phyloP scores from a whole-genome alignment of 306 rosid genomes.

The Vigna nakashimae region DNA sequence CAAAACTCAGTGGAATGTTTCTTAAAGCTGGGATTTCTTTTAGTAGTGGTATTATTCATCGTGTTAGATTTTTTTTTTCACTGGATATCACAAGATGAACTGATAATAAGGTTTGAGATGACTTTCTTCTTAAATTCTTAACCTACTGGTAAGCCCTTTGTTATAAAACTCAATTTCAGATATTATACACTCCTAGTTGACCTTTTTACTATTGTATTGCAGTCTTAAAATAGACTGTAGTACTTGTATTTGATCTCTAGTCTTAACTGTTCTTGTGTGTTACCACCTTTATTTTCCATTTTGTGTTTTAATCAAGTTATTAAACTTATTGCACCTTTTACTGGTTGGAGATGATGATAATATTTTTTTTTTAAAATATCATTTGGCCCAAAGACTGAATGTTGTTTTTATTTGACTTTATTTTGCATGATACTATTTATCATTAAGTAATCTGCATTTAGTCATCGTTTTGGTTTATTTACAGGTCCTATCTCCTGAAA shows the following conservation, averaged over 20 bases:
- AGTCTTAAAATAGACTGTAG: conserved; percentile 2
- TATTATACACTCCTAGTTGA: conserved; percentile 22
- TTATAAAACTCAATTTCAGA: conserved; percentile 22
- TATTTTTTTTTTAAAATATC: background rate
- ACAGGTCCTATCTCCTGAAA: conserved; percentile 85
- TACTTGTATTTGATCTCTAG: conserved; percentile 30
- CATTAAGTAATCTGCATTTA: conserved; percentile 35
- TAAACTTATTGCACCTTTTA: conserved; percentile 5
- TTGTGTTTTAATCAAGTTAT: conserved; percentile 32
- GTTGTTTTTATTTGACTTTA: conserved; percentile 23
- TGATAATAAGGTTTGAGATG: conserved; percentile 12
- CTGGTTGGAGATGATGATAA: conserved; percentile 31
- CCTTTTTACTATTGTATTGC: conserved; percentile 10
- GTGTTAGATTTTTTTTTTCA: conserved; percentile 3
- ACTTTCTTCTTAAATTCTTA: conserved; percentile 7
- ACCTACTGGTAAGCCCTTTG: background rate
- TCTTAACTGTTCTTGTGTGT: conserved; percentile 13
- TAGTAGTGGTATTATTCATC: background rate
- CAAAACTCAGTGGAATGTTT: conserved; percentile 11
- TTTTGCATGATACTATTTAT: conserved; percentile 15
- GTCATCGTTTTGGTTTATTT: conserved; percentile 34
- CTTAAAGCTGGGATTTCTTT: conserved; percentile 4
- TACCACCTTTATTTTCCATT: conserved; percentile 6
- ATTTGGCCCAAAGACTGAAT: conserved; percentile 25
- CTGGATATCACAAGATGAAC: conserved; percentile 15